These are phyloP conservation scores for Botryosphaeria agaves DNA, from an alignment of 2,329 filamentous ascomycete species.

Conservation along the genomic window DNA sequence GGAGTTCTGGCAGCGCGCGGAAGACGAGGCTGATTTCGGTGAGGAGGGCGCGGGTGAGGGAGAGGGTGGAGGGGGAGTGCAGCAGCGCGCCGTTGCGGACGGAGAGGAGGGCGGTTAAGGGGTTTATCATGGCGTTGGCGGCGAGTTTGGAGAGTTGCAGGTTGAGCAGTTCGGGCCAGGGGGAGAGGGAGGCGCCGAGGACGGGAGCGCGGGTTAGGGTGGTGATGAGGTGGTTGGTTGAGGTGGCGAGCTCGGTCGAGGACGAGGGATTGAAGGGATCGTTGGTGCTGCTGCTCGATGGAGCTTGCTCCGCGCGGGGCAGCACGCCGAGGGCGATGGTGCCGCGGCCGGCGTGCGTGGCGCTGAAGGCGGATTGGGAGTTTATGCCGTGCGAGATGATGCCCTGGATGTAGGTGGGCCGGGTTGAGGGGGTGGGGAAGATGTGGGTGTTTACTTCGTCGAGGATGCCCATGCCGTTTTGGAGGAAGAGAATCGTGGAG, in stretches of 20 bases:
- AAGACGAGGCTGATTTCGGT: slow-evolving; percentile 60
- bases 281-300: slow-evolving; percentile 1
- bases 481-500: slow-evolving; percentile 59
- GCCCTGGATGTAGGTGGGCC: slow-evolving; percentile 65
- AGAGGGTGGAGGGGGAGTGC: slow-evolving; percentile 45
- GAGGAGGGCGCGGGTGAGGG: slow-evolving; percentile 53
- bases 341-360: slow-evolving; percentile 40
- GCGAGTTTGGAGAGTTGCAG: slow-evolving; percentile 66
- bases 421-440: slow-evolving; percentile 45
- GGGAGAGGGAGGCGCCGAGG: slow-evolving; percentile 42
- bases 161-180: slow-evolving; percentile 44
- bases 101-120: slow-evolving; percentile 65
- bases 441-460: slow-evolving; percentile 56
- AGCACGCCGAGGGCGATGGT: slow-evolving; percentile 38
- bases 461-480: slow-evolving; percentile 70
- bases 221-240: slow-evolving; percentile 42
- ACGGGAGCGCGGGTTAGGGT: slow-evolving; percentile 44
- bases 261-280: slow-evolving; percentile 5
- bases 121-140: slow-evolving; percentile 60
- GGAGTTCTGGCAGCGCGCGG: slow-evolving; percentile 54
- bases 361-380: slow-evolving; percentile 28
- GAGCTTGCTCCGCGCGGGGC: slow-evolving; percentile 10
- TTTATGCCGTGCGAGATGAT: slow-evolving; percentile 42
- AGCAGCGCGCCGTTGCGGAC: slow-evolving; percentile 55
- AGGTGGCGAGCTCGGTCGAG: slow-evolving; percentile 6